A percentile compares a stretch with the other conserved stretches of the same genome.
phyloP scores from a whole-genome alignment of 176 grass and related monocot species.

The Dactylis glomerata region DNA sequence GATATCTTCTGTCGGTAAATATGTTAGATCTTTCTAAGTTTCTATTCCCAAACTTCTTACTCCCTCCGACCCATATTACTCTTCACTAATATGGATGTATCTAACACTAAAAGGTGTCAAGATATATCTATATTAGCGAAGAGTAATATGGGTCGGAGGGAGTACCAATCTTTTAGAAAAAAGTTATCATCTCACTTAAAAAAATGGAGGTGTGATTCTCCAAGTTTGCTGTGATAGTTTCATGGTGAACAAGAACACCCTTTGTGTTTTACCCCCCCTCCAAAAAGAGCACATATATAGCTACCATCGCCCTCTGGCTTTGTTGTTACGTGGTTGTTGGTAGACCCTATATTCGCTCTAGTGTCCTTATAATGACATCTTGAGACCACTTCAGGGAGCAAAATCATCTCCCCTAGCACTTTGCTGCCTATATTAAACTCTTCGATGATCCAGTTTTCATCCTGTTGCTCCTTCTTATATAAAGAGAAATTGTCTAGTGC shows the following conservation, averaged over 20 bases:
- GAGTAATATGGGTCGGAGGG: too few relatives aligned
- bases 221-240: not conserved
- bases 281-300: not conserved
- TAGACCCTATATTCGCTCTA: not conserved
- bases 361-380: not conserved
- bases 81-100: too few relatives aligned
- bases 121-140: too few relatives aligned
- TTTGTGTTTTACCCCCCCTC: not conserved
- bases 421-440: not conserved
- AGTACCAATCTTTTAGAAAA: not conserved
- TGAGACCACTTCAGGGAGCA: not conserved
- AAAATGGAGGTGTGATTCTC: not conserved
- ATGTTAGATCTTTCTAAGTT: not conserved
- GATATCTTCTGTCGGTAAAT: not conserved
- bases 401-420: not conserved
- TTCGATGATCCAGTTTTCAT: not conserved
- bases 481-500: not conserved
- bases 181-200: not conserved
- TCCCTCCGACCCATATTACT: too few relatives aligned
- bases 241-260: not conserved
- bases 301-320: not conserved
- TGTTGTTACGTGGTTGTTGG: not conserved
- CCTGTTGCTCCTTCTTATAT: not conserved
- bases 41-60: not conserved
- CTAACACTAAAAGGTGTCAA: too few relatives aligned